Base-by-base conservation (phyloP, 192 early-diverging fungal genomes). In the Linnemannia hyalina region DNA sequence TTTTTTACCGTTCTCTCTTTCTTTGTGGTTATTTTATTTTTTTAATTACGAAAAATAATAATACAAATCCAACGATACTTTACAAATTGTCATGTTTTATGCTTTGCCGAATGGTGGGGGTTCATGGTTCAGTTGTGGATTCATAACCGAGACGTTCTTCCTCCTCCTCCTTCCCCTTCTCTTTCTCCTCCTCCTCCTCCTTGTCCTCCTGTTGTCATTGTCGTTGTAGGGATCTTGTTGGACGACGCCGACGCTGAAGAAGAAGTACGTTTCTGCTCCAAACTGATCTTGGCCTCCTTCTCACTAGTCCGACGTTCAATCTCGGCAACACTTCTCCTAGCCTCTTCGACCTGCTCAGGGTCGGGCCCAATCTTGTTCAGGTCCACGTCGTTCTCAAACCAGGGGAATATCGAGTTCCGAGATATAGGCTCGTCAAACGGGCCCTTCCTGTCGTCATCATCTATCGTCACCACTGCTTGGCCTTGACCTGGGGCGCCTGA, bases 351-450 rank as follows among this genome's bases (percentile, higher is more conserved):
- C 35, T 75, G 74, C 11, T 13, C 3, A 0, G 74, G 74, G 22
- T 75, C 18, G 0, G 54, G 74, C 22, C 44, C 74, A 22, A 41
- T 13, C 26, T 75, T 47, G 52, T 55, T 55, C 22, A 75, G 11
- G 40, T 75, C 35, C 5, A 55, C 74, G 22, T 75, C 54, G 10
- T 32, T 8, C 1, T 75, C 36, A 35, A 75, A 60, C 32, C 29
- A 32, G 0, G 73, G 15, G 23, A 40, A 38, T 0, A 54, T 57
- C 29, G 60, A 15, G 13, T 41, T 52, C 6, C 2, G 54, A 20
- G n/a, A 47, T 36, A 32, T 29, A 9, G 35, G 26, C 47, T 75
- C 74, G 54, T 75, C 74, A 38, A 75, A 57, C 16, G 54, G 74
- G 1, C 74, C 74, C 15, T 29, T 55, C 9, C 4, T 65, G 10